Base-by-base conservation (phyloP, 2,329 filamentous ascomycete genomes). In the Beauveria brongniartii region DNA sequence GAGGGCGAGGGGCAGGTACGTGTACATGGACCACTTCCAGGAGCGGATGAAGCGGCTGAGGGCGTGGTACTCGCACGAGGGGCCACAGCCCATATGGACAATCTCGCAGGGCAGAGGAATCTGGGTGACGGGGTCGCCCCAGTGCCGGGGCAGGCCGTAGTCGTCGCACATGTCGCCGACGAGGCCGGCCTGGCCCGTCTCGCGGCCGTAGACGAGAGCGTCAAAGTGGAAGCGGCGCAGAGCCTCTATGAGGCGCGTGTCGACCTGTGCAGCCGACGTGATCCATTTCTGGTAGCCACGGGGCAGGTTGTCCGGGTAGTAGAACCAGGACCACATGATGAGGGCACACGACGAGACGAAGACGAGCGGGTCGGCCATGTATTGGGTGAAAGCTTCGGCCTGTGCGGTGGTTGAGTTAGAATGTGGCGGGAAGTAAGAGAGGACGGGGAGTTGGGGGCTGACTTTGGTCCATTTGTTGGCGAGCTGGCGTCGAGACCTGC, bases 321-420 rank as follows among this genome's bases (percentile, higher is more conserved):
- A 96, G 71, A 95, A 87, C 89, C 90, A 96, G 20, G 90, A 83
- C 88, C 90, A 93, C 91, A 95, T 96, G 66, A 95, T 87, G 43
- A 90, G 75, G 24, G 86, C 88, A 44, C 83, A 86, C 22, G 89
- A 92, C 40, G 81, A 72, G 50, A 88, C 84, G 71, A 96, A 95
- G 20, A 92, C 75, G 6, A 82, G 74, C 4, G 89, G 83, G 69
- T 93, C 88, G n/a, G 84, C 67, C 46, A 74, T 66, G 6, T 64
- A 68, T 40, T 75, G 75, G 26, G 77, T 63, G 44, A 72, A 62
- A 53, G 72, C 64, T 59, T 76, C 72, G 18, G 63, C 48, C 72
- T 73, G 50, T 1, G 12, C 26, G 46, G 63, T 37, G 52, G 63
- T 43, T 55, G 34, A 43, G 28, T 44, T 48, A 37, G 61, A 40